phyloP scores from a whole-genome alignment of 371 early-diverging fungal genomes.

The Mortierella polycephala region DNA sequence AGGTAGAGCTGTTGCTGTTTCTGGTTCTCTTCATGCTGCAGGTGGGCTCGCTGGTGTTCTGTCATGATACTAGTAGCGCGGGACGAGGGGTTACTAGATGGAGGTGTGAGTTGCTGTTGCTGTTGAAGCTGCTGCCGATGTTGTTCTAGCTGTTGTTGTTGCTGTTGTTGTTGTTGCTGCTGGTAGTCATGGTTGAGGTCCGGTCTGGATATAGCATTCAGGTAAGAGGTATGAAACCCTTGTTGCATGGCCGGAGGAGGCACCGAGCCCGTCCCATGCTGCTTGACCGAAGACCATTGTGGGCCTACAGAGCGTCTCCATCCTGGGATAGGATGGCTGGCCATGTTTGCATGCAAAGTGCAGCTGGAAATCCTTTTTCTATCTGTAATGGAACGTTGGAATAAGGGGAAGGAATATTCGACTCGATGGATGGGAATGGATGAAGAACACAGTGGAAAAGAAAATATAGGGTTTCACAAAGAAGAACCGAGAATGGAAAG shows the following conservation, averaged over 20 bases:
- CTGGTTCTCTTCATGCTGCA: conserved; percentile 38
- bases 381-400: background rate
- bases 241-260: conserved; percentile 37
- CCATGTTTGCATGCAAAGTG: conserved; percentile 20
- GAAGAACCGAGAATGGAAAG: no score
- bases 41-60: conserved; percentile 35
- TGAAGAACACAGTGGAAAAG: no score
- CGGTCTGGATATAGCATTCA: conserved; percentile 42
- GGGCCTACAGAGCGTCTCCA: conserved; percentile 51
- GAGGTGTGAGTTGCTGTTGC: conserved; percentile 9
- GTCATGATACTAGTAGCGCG: conserved; percentile 8
- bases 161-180: conserved; percentile 6
- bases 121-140: conserved; percentile 10
- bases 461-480: no score
- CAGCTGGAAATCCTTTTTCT: background rate
- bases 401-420: no score
- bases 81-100: background rate
- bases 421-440: no score
- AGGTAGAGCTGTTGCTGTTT: conserved; percentile 46
- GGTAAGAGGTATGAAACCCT: conserved; percentile 40
- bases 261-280: conserved; percentile 9
- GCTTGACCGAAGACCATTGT: conserved; percentile 51
- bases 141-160: conserved; percentile 1
- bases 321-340: conserved; percentile 36
- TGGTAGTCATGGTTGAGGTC: conserved; percentile 22